Evolutionary conservation across 2,329 filamentous ascomycete species (phyloP).

Genomic region (Fusarium globosum): DNA sequence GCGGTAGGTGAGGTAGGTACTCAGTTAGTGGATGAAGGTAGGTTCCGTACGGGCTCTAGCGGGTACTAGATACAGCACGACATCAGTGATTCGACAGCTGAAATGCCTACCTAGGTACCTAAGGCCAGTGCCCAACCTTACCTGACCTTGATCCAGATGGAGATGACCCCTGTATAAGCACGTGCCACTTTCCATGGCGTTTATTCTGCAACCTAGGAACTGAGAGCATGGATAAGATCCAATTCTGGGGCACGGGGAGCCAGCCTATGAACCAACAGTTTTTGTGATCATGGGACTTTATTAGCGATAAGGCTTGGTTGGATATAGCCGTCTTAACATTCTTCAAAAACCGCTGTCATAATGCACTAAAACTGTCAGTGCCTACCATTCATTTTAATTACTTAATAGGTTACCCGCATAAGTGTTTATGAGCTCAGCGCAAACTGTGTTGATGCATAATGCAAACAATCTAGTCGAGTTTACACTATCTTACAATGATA

Average conservation of each 20-base stretch:
- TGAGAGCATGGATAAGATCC: neutral
- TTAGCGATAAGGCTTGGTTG: neutral
- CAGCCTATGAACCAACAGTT: neutral
- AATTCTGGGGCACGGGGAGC: neutral
- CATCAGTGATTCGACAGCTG: constrained; percentile 24
- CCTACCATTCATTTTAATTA: neutral
- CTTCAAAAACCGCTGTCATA: neutral
- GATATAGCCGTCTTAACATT: neutral
- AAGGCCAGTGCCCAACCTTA: constrained; percentile 11
- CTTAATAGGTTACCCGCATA: neutral
- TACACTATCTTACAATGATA: neutral
- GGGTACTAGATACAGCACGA: constrained; percentile 17
- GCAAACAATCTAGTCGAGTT: neutral
- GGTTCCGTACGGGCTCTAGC: neutral
- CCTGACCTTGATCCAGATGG: constrained; percentile 10
- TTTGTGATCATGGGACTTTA: neutral
- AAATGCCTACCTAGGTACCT: constrained; percentile 2
- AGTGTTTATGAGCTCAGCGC: neutral
- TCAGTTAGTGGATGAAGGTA: constrained; percentile 6
- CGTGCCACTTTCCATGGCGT: constrained; percentile 38
- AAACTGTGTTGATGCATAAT: neutral
- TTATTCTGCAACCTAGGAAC: constrained; percentile 13
- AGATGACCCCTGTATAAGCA: constrained; percentile 43
- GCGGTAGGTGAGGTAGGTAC: neutral
- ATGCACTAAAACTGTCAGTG: neutral